A percentile compares a stretch with the other conserved stretches of the same genome.
phyloP scores from a whole-genome alignment of 2,329 filamentous ascomycete genomes.

The Alternaria arborescens region DNA sequence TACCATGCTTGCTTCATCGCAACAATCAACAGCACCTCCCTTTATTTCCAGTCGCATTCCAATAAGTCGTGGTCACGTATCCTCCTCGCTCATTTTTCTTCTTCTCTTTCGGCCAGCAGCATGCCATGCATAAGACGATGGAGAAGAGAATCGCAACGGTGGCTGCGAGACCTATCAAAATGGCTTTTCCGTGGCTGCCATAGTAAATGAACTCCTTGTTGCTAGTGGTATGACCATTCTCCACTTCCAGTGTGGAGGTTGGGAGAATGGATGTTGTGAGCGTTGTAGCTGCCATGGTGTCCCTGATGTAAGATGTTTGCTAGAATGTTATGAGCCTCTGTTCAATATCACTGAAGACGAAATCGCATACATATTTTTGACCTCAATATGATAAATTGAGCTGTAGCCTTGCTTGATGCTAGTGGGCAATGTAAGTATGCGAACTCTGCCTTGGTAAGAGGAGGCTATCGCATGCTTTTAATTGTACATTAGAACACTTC shows the following conservation, averaged over 20 bases:
- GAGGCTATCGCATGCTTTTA: background rate
- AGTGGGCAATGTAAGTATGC: too few relatives aligned
- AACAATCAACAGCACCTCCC: background rate
- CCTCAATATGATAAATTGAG: background rate
- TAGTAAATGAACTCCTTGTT: background rate
- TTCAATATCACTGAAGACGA: background rate
- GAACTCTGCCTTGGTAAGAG: background rate
- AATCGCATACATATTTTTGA: background rate
- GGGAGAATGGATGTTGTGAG: background rate
- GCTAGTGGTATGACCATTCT: background rate
- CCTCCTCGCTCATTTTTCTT: background rate
- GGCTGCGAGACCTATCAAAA: background rate
- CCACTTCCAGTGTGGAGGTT: background rate
- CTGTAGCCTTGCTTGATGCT: background rate
- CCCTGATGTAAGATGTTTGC: background rate
- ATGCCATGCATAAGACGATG: background rate
- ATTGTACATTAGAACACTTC: background rate
- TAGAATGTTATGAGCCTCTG: background rate
- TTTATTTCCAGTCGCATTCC: background rate
- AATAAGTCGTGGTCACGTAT: background rate
- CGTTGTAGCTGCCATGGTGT: background rate
- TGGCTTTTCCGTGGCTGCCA: background rate
- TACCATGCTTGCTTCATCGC: too few relatives aligned
- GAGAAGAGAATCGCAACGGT: background rate
- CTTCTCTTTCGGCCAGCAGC: slow-evolving; percentile 1